Evolutionary conservation across 495 filamentous ascomycete species (phyloP), one percentile per base, ranked within the genome.

Genomic region (Tuber microsphaerosporum): DNA sequence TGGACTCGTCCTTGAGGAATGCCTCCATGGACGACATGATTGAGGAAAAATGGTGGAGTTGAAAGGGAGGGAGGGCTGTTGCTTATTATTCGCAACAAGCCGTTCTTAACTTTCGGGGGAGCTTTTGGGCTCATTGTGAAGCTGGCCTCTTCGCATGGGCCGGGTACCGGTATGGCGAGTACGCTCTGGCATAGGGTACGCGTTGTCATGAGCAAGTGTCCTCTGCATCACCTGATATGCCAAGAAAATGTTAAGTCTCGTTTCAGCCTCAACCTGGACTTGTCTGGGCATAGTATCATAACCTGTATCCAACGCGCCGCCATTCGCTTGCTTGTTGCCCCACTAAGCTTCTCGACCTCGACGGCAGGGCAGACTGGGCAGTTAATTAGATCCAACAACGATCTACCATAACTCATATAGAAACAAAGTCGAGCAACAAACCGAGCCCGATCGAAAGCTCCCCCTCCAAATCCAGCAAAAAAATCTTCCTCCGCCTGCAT

Each of bases 1-100:
- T 88, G 76, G 88, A 90, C 80, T 86, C 87, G 79, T 91, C 90
- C 85, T 92, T 88, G 74, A 92, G 85, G 81, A 92, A 86, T 75
- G 85, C 84, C 84, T 88, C 86, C 73, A 79, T 72, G 48, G 76
- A 74, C 73, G 81, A 79, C 78, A 82, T 83, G 39, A 51, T 83
- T 51, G 73, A 75, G 61, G 75, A 73, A 31, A 70, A 69, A 72
- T 77, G 80, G 71, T 76, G 31, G 43, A 72, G 72, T 79, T 74
- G 74, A 69, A 74, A 71, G 78, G 73, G 73, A 76, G 73, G 73
- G 78, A 74, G 68, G 76, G 71, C 70, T 65, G 56, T 65, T 34
- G 56, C 56, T 65, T 65, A 26, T 34, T 65, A 65, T 65, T 65
- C 26, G 56, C n/a, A 61, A 31, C n/a, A 31, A 61, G 12, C 26